Base-by-base conservation (phyloP, 129 eudicot species). In the Calendula officinalis region DNA sequence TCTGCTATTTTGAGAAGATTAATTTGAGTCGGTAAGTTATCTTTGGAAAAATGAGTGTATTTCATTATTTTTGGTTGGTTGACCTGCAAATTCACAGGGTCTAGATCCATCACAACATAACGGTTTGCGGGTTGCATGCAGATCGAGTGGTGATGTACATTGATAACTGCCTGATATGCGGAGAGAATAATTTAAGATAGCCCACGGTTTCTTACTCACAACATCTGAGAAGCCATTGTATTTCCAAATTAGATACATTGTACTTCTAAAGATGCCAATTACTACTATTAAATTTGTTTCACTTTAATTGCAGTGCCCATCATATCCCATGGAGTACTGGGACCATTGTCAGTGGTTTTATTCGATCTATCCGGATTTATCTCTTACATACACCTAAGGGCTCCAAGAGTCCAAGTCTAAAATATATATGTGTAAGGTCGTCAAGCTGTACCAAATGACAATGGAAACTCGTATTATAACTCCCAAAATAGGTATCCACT, bases 281-380 rank as follows among this genome's bases (percentile, higher is more conserved):
- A 62, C 45, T 62, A 41, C 68, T 32, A 62, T 62, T 62, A 27
- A 59, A 6, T 37, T 22, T 61, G 16, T 12, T 14, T 37, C 32
- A 43, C 11, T 15, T 30, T 59, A 22, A 22, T 59, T 39, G 16
- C 51, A 16, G 4, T 27, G 53, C 27, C 13, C 68, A 62, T 62
- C 62, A n/a, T n/a, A n/a, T n/a, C 55, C 41, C 32, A 34, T 30
- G 27, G 42, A 45, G 68, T 43, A n/a, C n/a, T n/a, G 55, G 67
- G 55, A 62, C 68, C 67, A 62, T 44, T 33, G 38, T 62, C 67
- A 32, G 41, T 62, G 54, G 34, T 43, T 44, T 62, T 62, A 62
- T 62, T 62, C 42, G n/a, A n/a, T n/a, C n/a, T n/a, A n/a, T 62
- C 30, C 3, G 67, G 11, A 61, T 61, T 32, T 27, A 61, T 41